A percentile compares a stretch with the other conserved stretches of the same genome.
Conservation (phyloP, 257 asterid genomes). For the Solanum tacnaense region DNA sequence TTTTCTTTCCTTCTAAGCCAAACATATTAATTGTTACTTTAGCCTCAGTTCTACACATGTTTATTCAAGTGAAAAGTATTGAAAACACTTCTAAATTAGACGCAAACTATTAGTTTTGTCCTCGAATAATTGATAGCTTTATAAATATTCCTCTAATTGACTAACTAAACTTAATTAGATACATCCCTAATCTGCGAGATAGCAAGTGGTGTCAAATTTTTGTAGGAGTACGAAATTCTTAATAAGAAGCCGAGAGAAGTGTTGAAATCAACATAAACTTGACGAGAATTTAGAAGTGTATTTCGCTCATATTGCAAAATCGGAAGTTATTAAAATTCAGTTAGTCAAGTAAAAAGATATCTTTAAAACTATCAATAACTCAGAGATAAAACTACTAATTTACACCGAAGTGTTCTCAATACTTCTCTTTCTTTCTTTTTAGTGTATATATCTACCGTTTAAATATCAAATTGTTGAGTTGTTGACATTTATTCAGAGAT, state of each 20-base stretch:
- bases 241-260: no score
- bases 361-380: no score
- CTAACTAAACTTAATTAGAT: no score
- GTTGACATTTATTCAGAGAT: neutral
- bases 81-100: no score
- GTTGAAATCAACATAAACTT: no score
- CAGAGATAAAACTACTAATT: no score
- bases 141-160: accelerated
- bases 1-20: neutral
- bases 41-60: neutral
- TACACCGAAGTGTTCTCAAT: neutral
- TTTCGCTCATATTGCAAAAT: neutral
- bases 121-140: accelerated
- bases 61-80: neutral
- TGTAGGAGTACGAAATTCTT: neutral
- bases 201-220: neutral
- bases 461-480: neutral
- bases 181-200: no score
- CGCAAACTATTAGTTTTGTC: no score
- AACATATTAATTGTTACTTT: neutral
- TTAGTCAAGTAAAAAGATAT: accelerated
- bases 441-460: neutral
- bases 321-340: accelerated
- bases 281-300: neutral
- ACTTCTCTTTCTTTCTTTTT: no score